Percentiles rank a stretch among this genome's conserved stretches.
phyloP scores from a whole-genome alignment of 441 rosid species.

The Gossypium gossypioides region DNA sequence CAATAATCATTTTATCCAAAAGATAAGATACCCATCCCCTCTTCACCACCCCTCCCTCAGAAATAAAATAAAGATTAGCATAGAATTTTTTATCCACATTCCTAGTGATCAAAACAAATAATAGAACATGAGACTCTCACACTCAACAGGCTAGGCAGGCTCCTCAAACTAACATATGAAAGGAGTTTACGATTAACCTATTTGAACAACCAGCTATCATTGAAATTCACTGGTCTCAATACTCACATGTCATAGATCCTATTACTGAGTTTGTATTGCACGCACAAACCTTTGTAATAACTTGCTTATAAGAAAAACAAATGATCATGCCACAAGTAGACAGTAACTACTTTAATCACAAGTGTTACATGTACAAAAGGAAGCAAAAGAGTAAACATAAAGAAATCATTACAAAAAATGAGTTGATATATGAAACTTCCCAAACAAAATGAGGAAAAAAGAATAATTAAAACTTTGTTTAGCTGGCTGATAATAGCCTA shows the following conservation, averaged over 20 bases:
- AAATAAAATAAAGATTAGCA: not conserved
- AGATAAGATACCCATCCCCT: not conserved
- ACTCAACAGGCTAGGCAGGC: not conserved
- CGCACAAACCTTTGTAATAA: not conserved
- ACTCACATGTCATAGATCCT: not conserved
- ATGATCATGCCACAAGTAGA: not conserved
- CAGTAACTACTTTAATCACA: not conserved
- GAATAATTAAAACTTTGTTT: not conserved
- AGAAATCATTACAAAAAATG: not conserved
- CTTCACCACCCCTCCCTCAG: not conserved
- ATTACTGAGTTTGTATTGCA: not conserved
- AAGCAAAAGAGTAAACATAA: not conserved
- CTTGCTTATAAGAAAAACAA: not conserved
- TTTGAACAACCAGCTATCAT: not conserved
- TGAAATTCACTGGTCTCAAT: not conserved
- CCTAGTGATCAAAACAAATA: not conserved
- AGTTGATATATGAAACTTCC: not conserved
- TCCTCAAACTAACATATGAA: not conserved
- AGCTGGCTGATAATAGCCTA: not conserved
- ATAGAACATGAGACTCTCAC: not conserved
- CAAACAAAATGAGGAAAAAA: not conserved
- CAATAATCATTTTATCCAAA: constrained; percentile 11
- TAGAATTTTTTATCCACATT: not conserved
- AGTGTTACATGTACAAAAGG: not conserved
- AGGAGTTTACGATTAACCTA: not conserved